Evolutionary conservation across 352 stramenopile genomes (phyloP).

Genomic region (Phytophthora fragariae): DNA sequence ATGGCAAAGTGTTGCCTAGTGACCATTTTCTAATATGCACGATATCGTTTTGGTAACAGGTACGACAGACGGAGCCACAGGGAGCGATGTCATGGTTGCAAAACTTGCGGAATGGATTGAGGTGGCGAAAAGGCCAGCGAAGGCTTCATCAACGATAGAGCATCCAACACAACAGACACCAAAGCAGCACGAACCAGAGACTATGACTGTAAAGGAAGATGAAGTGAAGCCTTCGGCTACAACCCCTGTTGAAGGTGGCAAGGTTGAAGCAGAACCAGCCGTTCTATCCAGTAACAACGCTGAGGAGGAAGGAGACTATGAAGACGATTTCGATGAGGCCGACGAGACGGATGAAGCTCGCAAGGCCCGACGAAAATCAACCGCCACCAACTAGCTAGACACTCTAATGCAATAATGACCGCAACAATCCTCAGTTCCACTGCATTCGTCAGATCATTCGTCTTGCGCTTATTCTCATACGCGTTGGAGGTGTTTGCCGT

Average conservation of each 20-base stretch:
- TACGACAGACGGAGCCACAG: conserved; percentile 12
- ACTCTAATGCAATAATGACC: background rate
- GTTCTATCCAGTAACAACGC: conserved; percentile 1
- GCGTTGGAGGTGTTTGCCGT: background rate
- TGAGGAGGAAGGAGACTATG: conserved; percentile 46
- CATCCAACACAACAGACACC: conserved; percentile 1
- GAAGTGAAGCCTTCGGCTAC: background rate
- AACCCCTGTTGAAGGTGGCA: background rate
- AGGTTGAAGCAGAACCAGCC: conserved; percentile 12
- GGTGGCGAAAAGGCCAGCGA: conserved; percentile 18
- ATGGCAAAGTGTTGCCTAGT: background rate
- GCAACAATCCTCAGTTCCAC: background rate
- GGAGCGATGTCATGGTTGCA: conserved; percentile 31
- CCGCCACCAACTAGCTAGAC: conserved; percentile 9
- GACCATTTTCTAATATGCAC: conserved; percentile 11
- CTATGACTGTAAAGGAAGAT: background rate
- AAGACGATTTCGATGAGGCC: conserved; percentile 55
- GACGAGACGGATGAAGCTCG: conserved; percentile 31
- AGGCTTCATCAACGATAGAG: background rate
- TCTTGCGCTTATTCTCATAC: background rate
- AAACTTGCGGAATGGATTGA: conserved; percentile 47
- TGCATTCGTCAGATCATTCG: conserved; percentile 2
- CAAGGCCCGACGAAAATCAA: conserved; percentile 28
- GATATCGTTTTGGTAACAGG: conserved; percentile 18
- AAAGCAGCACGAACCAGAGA: background rate